Conservation (phyloP, 768 basidiomycete species). For the Leccinum variicolor region DNA sequence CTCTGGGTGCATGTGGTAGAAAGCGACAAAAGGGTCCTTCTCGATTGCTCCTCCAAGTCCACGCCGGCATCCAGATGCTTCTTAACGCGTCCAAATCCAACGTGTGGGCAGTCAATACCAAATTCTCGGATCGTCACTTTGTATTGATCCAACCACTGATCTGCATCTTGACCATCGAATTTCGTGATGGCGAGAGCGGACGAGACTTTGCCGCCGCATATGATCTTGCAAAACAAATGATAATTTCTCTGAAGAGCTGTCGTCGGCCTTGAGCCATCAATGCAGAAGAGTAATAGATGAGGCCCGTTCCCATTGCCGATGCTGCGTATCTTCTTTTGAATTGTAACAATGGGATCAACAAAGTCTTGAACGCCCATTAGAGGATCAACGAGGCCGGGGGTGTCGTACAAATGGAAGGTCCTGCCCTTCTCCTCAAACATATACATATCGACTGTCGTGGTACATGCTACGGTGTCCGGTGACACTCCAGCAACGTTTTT, state of each 20-base stretch:
- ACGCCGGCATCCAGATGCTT: slow-evolving; percentile 14
- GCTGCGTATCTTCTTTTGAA: slow-evolving; percentile 29
- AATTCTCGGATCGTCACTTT: slow-evolving; percentile 6
- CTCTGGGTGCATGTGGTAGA: slow-evolving; percentile 9
- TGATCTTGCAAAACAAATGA: slow-evolving; percentile 23
- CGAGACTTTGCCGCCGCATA: slow-evolving; percentile 26
- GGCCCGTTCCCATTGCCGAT: slow-evolving; percentile 29
- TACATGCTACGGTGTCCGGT: slow-evolving; percentile 32
- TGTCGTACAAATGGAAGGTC: slow-evolving; percentile 30
- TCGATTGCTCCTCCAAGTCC: slow-evolving; percentile 26
- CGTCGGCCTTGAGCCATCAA: slow-evolving; percentile 27
- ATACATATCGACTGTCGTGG: slow-evolving; percentile 26
- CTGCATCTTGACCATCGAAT: slow-evolving; percentile 25
- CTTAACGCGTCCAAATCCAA: slow-evolving; percentile 33
- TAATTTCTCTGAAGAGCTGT: slow-evolving; percentile 25
- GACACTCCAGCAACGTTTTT: slow-evolving; percentile 29
- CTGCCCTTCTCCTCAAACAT: slow-evolving; percentile 17
- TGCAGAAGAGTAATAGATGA: slow-evolving; percentile 29
- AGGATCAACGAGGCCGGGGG: slow-evolving; percentile 32
- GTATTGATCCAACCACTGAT: slow-evolving; percentile 36
- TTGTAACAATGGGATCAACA: slow-evolving; percentile 21
- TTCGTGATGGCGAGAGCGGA: slow-evolving; percentile 30
- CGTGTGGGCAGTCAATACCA: slow-evolving; percentile 20
- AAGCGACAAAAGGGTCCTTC: slow-evolving; percentile 19
- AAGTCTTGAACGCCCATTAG: slow-evolving; percentile 16